Percentiles rank a stretch among this genome's conserved stretches.
Evolutionary conservation across 495 filamentous ascomycete genomes (phyloP).

Genomic region (Penicillium pulvis): DNA sequence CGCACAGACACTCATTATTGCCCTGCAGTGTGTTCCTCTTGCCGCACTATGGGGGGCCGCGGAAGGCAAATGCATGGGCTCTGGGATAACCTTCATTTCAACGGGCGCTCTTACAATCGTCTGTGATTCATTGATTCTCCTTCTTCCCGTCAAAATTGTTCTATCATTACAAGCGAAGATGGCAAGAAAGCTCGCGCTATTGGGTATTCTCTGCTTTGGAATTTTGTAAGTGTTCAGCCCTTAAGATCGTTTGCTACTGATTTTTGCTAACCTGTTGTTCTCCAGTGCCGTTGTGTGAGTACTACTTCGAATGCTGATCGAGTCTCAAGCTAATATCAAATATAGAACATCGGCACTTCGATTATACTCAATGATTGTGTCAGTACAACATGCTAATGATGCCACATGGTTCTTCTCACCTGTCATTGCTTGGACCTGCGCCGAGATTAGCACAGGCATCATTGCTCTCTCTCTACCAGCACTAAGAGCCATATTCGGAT

Average conservation of each 20-base stretch:
- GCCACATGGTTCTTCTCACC: constrained; percentile 26
- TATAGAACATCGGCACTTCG: constrained; percentile 21
- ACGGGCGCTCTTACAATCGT: constrained; percentile 18
- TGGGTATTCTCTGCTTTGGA: constrained; percentile 18
- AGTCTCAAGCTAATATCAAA: not conserved
- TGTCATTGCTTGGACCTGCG: constrained; percentile 21
- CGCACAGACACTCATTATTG: constrained; percentile 22
- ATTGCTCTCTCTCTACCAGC: constrained; percentile 26
- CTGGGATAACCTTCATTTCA: constrained; percentile 15
- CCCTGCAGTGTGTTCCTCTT: constrained; percentile 22
- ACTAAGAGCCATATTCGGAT: constrained; percentile 16
- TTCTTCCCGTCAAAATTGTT: constrained; percentile 19
- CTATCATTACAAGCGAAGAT: constrained; percentile 13
- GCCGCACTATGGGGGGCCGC: constrained; percentile 13
- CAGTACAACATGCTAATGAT: constrained; percentile 15
- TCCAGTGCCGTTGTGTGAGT: constrained; percentile 4
- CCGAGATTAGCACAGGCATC: constrained; percentile 21
- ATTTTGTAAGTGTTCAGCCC: constrained; percentile 14
- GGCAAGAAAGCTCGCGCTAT: constrained; percentile 13
- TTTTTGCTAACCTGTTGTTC: not conserved
- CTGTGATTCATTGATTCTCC: constrained; percentile 20
- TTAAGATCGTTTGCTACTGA: not conserved
- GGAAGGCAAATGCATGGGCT: constrained; percentile 19
- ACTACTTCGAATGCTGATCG: not conserved
- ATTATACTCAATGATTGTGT: constrained; percentile 20